phyloP scores from a whole-genome alignment of 305 asterid genomes.

The Coffea humblotiana region DNA sequence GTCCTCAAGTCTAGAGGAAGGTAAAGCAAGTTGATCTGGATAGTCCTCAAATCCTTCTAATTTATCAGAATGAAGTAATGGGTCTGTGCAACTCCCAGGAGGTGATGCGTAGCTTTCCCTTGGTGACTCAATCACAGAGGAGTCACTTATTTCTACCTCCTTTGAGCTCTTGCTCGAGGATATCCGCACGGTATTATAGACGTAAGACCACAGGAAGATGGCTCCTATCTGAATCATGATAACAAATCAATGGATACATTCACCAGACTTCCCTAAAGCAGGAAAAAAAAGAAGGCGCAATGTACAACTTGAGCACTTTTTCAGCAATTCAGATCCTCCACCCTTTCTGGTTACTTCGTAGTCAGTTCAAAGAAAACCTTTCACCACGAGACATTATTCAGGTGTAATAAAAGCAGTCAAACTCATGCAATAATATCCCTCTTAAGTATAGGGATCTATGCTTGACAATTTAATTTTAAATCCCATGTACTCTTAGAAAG shows the following conservation, averaged over 20 bases:
- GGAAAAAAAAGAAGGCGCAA: neutral
- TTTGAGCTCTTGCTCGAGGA: conserved; percentile 50
- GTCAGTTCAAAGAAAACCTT: neutral
- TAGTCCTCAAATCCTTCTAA: conserved; percentile 29
- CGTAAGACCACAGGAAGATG: conserved; percentile 76
- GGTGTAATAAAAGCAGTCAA: neutral
- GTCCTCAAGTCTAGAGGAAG: conserved; percentile 36
- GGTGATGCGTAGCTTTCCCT: conserved; percentile 36
- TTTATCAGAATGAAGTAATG: conserved; percentile 51
- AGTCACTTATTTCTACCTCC: conserved; percentile 51
- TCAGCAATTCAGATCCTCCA: neutral
- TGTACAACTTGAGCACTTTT: neutral
- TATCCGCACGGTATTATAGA: conserved; percentile 64
- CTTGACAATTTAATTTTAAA: neutral
- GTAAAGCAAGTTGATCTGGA: conserved; percentile 37
- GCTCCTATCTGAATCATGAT: conserved; percentile 61
- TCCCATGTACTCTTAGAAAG: neutral
- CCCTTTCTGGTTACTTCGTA: neutral
- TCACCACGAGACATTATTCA: neutral
- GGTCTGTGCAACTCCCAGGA: conserved; percentile 42
- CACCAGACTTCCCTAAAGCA: conserved; percentile 5
- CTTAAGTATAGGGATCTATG: neutral
- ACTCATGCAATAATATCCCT: neutral
- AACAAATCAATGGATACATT: neutral
- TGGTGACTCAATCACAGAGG: conserved; percentile 36